Evolutionary conservation across 2,329 filamentous ascomycete genomes (phyloP).

Genomic region (Myriosclerotinia curreyana): DNA sequence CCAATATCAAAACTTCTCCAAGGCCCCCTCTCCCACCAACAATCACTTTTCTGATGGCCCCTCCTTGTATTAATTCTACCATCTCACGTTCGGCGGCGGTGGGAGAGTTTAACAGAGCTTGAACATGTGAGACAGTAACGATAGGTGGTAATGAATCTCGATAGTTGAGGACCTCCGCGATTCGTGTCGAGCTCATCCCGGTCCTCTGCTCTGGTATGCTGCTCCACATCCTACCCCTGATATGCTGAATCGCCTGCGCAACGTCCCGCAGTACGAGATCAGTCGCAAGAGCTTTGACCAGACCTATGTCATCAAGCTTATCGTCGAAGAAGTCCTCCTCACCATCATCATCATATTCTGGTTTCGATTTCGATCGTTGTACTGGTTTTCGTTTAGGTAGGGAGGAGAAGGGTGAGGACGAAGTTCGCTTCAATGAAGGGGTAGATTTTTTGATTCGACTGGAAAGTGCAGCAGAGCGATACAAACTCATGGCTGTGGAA

Average conservation of each 20-base stretch:
- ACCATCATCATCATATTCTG: slow-evolving; percentile 27
- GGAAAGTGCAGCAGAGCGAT: slow-evolving; percentile 36
- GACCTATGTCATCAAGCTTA: slow-evolving; percentile 59
- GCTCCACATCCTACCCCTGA: slow-evolving; percentile 61
- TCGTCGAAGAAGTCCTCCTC: slow-evolving; percentile 45
- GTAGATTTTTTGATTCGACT: slow-evolving; percentile 38
- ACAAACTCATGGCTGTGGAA: slow-evolving; percentile 34
- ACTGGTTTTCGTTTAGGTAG: slow-evolving; percentile 36
- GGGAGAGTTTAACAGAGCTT: slow-evolving; percentile 59
- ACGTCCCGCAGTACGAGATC: slow-evolving; percentile 59
- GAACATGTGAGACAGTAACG: slow-evolving; percentile 63
- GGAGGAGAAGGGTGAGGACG: slow-evolving; percentile 34
- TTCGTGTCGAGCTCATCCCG: slow-evolving; percentile 62
- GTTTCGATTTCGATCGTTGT: slow-evolving; percentile 23
- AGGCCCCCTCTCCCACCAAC: slow-evolving; percentile 56
- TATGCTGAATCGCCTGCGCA: slow-evolving; percentile 62
- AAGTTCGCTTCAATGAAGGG: slow-evolving; percentile 34
- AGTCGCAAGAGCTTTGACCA: slow-evolving; percentile 52
- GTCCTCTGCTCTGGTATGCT: slow-evolving; percentile 54
- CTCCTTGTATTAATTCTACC: slow-evolving; percentile 55
- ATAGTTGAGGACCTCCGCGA: slow-evolving; percentile 62
- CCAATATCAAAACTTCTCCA: slow-evolving; percentile 63
- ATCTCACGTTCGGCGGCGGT: slow-evolving; percentile 67
- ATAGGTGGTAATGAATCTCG: slow-evolving; percentile 59
- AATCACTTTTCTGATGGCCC: slow-evolving; percentile 58